Percentiles rank a stretch among this genome's conserved stretches.
These are phyloP conservation scores for Cryomyces minteri DNA, from an alignment of 495 filamentous ascomycete species.

Conservation along the genomic window DNA sequence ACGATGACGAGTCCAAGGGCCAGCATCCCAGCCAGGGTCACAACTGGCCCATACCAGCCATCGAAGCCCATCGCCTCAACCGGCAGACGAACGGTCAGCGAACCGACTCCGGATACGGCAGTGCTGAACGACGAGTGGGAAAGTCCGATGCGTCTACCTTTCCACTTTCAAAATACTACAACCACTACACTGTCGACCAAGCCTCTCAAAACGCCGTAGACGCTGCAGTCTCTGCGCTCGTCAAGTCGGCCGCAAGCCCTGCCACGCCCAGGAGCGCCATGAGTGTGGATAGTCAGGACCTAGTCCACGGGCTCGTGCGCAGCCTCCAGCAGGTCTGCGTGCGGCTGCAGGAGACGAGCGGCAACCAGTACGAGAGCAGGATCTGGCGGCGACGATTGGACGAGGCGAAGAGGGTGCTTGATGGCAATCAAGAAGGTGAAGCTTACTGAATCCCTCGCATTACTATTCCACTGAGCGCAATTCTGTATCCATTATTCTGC, in stretches of 20 bases:
- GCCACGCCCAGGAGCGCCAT: constrained; percentile 13
- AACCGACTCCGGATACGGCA: neutral
- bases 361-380: constrained; percentile 39
- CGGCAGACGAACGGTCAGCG: neutral
- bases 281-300: constrained; percentile 48
- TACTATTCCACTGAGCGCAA: no score
- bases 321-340: constrained; percentile 51
- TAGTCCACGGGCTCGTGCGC: constrained; percentile 60
- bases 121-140: neutral
- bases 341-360: constrained; percentile 42
- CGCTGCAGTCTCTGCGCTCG: no score
- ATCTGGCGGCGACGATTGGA: constrained; percentile 52
- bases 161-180: no score
- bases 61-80: constrained; percentile 2
- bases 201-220: no score
- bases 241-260: no score
- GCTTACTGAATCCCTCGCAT: no score
- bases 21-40: constrained; percentile 21
- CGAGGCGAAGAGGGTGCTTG: constrained; percentile 48
- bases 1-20: constrained; percentile 13
- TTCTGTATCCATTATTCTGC: no score
- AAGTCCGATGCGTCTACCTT: no score
- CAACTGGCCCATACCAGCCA: constrained; percentile 9
- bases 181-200: no score
- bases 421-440: constrained; percentile 25